Percentiles rank a stretch among this genome's conserved stretches.
Conservation (phyloP, 768 basidiomycete species). For the Serendipita sp. region DNA sequence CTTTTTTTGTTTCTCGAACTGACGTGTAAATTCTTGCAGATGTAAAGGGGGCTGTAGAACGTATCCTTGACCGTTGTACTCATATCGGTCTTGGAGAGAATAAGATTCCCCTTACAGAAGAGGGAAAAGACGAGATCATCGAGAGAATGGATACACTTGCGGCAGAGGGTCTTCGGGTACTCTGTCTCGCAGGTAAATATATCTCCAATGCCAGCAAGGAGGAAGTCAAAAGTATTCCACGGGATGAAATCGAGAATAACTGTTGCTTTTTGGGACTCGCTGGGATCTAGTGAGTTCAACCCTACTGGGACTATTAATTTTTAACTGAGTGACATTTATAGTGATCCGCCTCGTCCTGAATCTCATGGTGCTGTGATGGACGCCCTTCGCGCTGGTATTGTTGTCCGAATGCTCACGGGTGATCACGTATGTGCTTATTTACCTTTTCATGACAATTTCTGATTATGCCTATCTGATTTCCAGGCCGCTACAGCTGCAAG, state of each 20-base stretch:
- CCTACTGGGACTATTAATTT: neutral
- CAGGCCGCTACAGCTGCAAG: slow-evolving; percentile 33
- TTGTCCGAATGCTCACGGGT: slow-evolving; percentile 36
- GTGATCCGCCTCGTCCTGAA: slow-evolving; percentile 39
- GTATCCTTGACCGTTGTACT: slow-evolving; percentile 34
- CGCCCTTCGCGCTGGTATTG: slow-evolving; percentile 36
- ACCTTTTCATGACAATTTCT: neutral
- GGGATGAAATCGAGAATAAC: slow-evolving; percentile 31
- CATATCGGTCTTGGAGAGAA: slow-evolving; percentile 15
- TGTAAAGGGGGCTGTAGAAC: slow-evolving; percentile 28
- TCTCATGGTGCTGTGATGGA: slow-evolving; percentile 34
- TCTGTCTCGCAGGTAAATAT: slow-evolving; percentile 19
- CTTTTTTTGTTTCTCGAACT: neutral
- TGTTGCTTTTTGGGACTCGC: slow-evolving; percentile 36
- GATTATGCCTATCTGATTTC: neutral
- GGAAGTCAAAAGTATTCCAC: slow-evolving; percentile 17
- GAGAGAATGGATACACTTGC: slow-evolving; percentile 20
- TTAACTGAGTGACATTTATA: neutral
- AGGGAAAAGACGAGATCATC: slow-evolving; percentile 15
- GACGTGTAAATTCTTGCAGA: neutral
- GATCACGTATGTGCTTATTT: slow-evolving; percentile 21
- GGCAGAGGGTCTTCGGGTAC: slow-evolving; percentile 20
- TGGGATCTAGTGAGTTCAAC: slow-evolving; percentile 25
- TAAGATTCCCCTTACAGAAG: slow-evolving; percentile 15
- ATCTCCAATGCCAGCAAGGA: slow-evolving; percentile 13